These are phyloP conservation scores for Cyathus striatus DNA, from an alignment of 768 basidiomycete genomes.

Conservation along the genomic window DNA sequence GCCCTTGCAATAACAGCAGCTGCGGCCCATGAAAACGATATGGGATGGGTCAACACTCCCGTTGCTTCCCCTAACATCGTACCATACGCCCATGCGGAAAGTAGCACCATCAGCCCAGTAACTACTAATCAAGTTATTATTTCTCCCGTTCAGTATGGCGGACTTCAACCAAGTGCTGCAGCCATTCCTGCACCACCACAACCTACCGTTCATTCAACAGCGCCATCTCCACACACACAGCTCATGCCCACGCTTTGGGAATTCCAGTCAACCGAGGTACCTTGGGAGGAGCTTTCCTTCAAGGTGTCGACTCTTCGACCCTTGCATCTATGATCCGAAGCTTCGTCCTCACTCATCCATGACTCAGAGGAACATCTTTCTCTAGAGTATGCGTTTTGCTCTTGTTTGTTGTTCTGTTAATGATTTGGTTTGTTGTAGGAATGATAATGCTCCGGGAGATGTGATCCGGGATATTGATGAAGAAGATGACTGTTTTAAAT, in stretches of 20 bases:
- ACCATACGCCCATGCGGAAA: constrained; percentile 34
- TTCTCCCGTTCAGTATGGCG: constrained; percentile 36
- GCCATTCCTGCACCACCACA: constrained; percentile 17
- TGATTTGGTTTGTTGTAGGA: too few species aligned
- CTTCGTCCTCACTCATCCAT: constrained; percentile 42
- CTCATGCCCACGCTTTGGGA: constrained; percentile 13
- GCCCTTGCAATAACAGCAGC: constrained; percentile 11
- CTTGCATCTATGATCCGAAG: constrained; percentile 51
- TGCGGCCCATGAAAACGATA: constrained; percentile 12
- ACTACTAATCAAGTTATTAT: constrained; percentile 22
- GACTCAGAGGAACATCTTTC: too few species aligned
- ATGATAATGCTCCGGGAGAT: too few species aligned
- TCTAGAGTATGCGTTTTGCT: too few species aligned
- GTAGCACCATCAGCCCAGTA: constrained; percentile 27
- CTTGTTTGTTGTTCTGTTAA: too few species aligned
- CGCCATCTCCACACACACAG: constrained; percentile 13
- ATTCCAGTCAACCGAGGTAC: constrained; percentile 26
- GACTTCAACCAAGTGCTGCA: constrained; percentile 27
- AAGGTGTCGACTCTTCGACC: constrained; percentile 38
- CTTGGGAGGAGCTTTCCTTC: constrained; percentile 44
- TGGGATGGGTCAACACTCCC: constrained; percentile 27
- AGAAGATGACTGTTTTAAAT: too few species aligned
- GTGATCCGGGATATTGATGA: too few species aligned
- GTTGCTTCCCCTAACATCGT: constrained; percentile 28
- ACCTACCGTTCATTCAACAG: constrained; percentile 12